Evolutionary conservation across 306 rosid genomes (phyloP).

Genomic region (Quercus ilex): DNA sequence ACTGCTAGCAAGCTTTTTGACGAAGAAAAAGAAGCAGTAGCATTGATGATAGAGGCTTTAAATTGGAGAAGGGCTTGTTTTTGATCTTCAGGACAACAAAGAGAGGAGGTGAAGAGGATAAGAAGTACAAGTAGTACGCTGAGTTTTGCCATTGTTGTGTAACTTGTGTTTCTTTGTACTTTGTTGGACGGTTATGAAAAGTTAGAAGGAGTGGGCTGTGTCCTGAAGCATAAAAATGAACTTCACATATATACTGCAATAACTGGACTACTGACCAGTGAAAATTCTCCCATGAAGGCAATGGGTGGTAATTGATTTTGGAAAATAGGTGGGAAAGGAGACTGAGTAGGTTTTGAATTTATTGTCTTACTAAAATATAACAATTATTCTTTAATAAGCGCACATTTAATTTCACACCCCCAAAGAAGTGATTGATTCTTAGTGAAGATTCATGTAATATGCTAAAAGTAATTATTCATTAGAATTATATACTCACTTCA

Average conservation of each 20-base stretch:
- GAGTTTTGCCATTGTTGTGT: not conserved
- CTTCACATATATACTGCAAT: not conserved
- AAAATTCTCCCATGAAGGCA: rapidly evolving
- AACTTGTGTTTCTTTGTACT: not conserved
- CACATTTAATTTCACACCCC: too few relatives aligned
- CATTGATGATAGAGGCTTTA: not conserved
- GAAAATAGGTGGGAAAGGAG: not conserved
- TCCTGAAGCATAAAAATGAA: not conserved
- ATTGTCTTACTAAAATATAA: too few relatives aligned
- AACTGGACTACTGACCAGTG: too few relatives aligned
- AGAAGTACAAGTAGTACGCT: not conserved
- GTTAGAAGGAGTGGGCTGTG: not conserved
- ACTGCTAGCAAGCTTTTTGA: not conserved
- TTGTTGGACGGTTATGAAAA: not conserved
- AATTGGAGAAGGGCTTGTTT: too few relatives aligned
- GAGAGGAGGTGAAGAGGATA: slow-evolving; percentile 8
- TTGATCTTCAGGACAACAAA: not conserved
- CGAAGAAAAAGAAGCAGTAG: not conserved
- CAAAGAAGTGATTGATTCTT: too few relatives aligned
- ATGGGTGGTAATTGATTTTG: not conserved
- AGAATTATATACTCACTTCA: too few relatives aligned
- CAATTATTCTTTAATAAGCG: too few relatives aligned
- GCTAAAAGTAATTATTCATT: too few relatives aligned
- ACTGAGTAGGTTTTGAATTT: not conserved
- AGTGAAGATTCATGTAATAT: too few relatives aligned